phyloP scores from a whole-genome alignment of 1,139 yeast genomes.

The Kluyveromyces marxianus region DNA sequence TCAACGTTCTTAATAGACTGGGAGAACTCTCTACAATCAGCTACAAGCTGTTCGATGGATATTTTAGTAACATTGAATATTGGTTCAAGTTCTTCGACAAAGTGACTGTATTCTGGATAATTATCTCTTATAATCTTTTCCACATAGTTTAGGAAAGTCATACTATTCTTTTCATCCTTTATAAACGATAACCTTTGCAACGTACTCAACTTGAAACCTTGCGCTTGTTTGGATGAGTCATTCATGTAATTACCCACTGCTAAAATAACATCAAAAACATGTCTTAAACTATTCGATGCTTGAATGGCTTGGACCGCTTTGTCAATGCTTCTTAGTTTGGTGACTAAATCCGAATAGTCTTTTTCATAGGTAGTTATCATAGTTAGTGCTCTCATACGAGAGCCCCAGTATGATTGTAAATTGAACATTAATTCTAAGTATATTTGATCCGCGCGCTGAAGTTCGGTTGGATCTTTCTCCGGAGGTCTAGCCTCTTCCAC shows the following conservation, averaged over 20 bases:
- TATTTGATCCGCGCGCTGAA: constrained; percentile 70
- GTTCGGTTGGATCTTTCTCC: constrained; percentile 66
- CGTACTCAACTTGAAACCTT: constrained; percentile 69
- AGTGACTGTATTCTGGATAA: constrained; percentile 56
- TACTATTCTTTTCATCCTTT: constrained; percentile 70
- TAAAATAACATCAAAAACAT: constrained; percentile 66
- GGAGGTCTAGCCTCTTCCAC: constrained; percentile 39
- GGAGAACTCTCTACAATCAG: constrained; percentile 53
- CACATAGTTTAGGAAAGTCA: constrained; percentile 73
- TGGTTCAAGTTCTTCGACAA: constrained; percentile 53
- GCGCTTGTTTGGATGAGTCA: constrained; percentile 70
- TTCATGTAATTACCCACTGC: constrained; percentile 84
- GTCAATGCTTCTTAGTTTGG: constrained; percentile 55
- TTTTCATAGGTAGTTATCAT: constrained; percentile 56
- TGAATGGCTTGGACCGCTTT: constrained; percentile 56
- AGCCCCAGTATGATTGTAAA: constrained; percentile 72
- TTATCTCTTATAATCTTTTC: constrained; percentile 63
- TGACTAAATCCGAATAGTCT: constrained; percentile 61
- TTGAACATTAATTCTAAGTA: constrained; percentile 68
- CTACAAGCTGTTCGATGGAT: constrained; percentile 59
- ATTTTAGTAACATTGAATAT: constrained; percentile 54
- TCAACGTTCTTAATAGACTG: constrained; percentile 60
- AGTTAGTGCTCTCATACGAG: constrained; percentile 64
- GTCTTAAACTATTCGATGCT: constrained; percentile 50
- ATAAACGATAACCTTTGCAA: constrained; percentile 68